Conservation (phyloP, 129 eudicot genomes). For the Arctium lappa region DNA sequence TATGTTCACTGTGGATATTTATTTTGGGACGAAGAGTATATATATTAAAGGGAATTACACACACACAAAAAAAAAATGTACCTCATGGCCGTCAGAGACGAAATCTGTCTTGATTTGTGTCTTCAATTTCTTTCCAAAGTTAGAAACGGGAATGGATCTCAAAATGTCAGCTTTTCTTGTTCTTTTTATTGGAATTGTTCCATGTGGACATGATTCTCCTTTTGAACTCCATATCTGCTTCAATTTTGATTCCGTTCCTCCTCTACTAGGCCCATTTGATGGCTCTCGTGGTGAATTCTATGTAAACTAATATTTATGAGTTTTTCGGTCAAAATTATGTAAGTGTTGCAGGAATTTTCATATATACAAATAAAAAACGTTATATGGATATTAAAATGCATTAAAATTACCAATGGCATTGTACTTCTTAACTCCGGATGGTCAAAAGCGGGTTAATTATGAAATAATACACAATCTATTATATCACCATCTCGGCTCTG, state of each 20-base stretch:
- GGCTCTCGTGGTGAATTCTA: constrained; percentile 66
- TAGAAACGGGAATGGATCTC: constrained; percentile 41
- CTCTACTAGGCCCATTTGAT: constrained; percentile 45
- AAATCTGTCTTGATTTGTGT: constrained; percentile 41
- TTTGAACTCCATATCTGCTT: constrained; percentile 71
- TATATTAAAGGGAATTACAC: neutral
- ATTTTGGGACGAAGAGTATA: too few species aligned
- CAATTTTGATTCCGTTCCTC: constrained; percentile 25
- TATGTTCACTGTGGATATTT: too few species aligned
- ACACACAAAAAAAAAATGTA: neutral
- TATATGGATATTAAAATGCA: neutral
- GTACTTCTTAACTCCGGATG: constrained; percentile 53
- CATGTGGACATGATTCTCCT: constrained; percentile 73
- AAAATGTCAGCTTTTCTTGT: constrained; percentile 54
- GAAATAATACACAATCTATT: constrained; percentile 76
- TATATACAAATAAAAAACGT: neutral
- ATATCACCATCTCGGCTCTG: constrained; percentile 93
- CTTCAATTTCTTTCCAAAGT: constrained; percentile 47
- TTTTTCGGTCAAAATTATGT: neutral
- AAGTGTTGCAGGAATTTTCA: neutral
- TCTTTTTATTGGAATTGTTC: constrained; percentile 82
- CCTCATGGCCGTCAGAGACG: constrained; percentile 63
- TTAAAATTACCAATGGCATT: constrained; percentile 42
- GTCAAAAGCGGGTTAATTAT: constrained; percentile 82
- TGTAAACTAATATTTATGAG: neutral